Base-by-base conservation (phyloP, 2,329 filamentous ascomycete genomes). In the Ilyonectria destructans region DNA sequence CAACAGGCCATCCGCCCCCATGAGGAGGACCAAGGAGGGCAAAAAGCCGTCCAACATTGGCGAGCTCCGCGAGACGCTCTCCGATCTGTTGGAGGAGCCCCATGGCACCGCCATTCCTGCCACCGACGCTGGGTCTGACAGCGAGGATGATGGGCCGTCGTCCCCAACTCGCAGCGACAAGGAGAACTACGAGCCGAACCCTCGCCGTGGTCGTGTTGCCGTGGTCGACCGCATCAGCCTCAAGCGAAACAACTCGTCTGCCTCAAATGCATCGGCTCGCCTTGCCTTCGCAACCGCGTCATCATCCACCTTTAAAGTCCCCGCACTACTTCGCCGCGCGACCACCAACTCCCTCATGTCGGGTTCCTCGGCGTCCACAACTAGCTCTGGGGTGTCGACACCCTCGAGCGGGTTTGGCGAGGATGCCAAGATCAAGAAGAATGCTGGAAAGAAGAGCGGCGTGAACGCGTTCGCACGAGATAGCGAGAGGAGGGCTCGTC, bases 51-150 rank as follows among this genome's bases (percentile, higher is more conserved):
- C 91, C 6, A 93, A 91, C 19, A 84, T 97, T 10, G 90, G 91
- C 31, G 94, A 98, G 76, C 92, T 98, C 69, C 91, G 94, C 64
- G 90, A 96, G 78, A 94, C 93, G 0, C 84, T 98, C 7, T 97
- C 93, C 5, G 93, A 92, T 79, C 87, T 98, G 10, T 90, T 97
- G 17, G 95, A 97, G 26, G 90, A 93, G 49, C 87, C 89, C 17
- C 73, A 82, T 74, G 75, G 80, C 64, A 86, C 88, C 17, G 74
- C 88, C 71, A 83, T 89, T 79, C 85, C 72, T 3, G 86, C 85
- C 15, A 82, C 81, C 2, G 79, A 79, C 51, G 73, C 66, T 35
- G 79, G 73, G 12, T 80, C 80, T 26, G 80, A 81, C 58, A 79
- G 77, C 45, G 86, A 88, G 48, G 84, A 84, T 12, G 84, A 84